Conservation (phyloP, 192 early-diverging fungal genomes). For the Dissophora ornata region DNA sequence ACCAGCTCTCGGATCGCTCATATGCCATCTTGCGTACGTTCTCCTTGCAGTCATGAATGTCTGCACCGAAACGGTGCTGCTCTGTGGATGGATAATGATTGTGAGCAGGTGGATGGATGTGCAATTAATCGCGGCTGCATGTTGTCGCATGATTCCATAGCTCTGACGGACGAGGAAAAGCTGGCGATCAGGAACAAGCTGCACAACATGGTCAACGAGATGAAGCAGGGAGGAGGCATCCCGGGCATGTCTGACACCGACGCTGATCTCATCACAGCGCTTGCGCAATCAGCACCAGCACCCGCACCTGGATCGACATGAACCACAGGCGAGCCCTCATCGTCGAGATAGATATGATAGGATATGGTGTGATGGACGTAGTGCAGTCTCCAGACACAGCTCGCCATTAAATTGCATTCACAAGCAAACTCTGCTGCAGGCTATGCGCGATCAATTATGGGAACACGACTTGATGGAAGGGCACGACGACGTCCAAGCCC, state of each 20-base stretch:
- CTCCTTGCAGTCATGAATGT: neutral
- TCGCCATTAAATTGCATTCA: too few relatives aligned
- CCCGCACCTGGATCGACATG: neutral
- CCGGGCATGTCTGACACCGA: slow-evolving; percentile 41
- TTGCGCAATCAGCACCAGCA: slow-evolving; percentile 17
- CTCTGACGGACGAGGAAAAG: slow-evolving; percentile 50
- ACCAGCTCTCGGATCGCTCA: slow-evolving; percentile 31
- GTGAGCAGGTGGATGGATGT: too few relatives aligned
- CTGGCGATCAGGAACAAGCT: slow-evolving; percentile 31
- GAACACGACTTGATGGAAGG: too few relatives aligned
- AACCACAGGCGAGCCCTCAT: neutral
- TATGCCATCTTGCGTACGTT: slow-evolving; percentile 50
- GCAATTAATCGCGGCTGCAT: too few relatives aligned
- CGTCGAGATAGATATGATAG: too few relatives aligned
- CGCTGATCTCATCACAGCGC: slow-evolving; percentile 31
- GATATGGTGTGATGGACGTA: too few relatives aligned
- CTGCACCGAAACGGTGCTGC: too few relatives aligned
- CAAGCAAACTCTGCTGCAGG: too few relatives aligned
- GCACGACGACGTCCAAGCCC: too few relatives aligned
- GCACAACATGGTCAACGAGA: slow-evolving; percentile 47
- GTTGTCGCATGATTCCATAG: slow-evolving; percentile 1
- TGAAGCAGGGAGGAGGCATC: slow-evolving; percentile 42
- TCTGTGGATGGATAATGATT: too few relatives aligned
- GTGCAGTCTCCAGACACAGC: too few relatives aligned
- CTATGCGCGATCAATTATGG: too few relatives aligned